Evolutionary conservation across 164 flowering plant genomes (phyloP), one percentile per base, ranked within the genome.

Genomic region (Annona cherimola): DNA sequence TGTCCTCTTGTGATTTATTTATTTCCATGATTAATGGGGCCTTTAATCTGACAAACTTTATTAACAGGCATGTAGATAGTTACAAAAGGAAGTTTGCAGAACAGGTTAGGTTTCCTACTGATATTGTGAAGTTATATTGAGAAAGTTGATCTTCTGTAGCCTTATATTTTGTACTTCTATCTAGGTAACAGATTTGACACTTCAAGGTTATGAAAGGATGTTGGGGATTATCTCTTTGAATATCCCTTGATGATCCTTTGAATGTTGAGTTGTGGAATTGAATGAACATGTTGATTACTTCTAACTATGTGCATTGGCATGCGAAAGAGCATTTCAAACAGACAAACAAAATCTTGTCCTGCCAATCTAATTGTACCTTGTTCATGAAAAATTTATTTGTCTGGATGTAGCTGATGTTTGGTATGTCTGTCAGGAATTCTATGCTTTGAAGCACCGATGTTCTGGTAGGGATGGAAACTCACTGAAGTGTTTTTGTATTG

Each of bases 21-120:
- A 1, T 50, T 50, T 4, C 16, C 57, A 50, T 50, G 57, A 16
- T 50, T 50, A 16, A 50, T 50, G 57, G 57, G 14, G 14, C 57
- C 14, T 50, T 16, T 50, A 42, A 59, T 44, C 71, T 66, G 61
- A 54, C 11, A 46, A 45, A 61, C 54, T 35, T 20, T 62, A 12
- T 66, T 83, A 78, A 54, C 84, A 88, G 92, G 85, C 85, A 86
- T 68, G 81, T 79, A 55, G 90, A 86, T 65, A 79, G 66, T 76
- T 81, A 69, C 77, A 88, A 88, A 80, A 79, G 84, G 82, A 86
- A 84, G 80, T 88, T 77, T 73, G 89, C 92, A 41, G 89, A 88
- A 66, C 80, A 86, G 87, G 90, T 86, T 63, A 74, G 76, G 42
- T 50, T 19, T 41, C 65, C 16, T 61, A n/a, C 20, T 66, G 6